Percentiles rank a stretch among this genome's conserved stretches.
phyloP scores from a whole-genome alignment of 1,284 basidiomycete species.

The Cutaneotrichosporon arboriforme region DNA sequence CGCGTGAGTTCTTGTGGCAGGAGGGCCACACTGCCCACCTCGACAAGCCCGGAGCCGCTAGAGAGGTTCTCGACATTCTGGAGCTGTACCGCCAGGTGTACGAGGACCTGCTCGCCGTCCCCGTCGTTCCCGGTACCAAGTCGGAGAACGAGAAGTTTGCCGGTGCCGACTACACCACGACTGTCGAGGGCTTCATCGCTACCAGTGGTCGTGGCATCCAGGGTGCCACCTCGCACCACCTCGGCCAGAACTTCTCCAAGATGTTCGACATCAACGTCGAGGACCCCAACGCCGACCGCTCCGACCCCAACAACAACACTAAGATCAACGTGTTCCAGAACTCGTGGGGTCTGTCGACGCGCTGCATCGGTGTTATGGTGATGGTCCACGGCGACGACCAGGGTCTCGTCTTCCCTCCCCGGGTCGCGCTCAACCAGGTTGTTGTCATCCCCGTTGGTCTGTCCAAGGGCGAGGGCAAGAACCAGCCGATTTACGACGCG shows the following conservation, averaged over 20 bases:
- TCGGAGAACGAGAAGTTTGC: conserved; percentile 99
- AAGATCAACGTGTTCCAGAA: conserved; percentile 94
- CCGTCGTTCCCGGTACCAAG: conserved; percentile 93
- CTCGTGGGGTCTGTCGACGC: conserved; percentile 96
- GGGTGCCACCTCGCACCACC: conserved; percentile 93
- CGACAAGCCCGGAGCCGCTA: conserved; percentile 80
- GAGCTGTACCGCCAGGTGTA: conserved; percentile 96
- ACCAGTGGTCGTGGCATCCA: conserved; percentile 97
- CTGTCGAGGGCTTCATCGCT: conserved; percentile 96
- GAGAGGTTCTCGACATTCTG: conserved; percentile 88
- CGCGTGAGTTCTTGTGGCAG: conserved; percentile 99
- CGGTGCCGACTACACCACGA: conserved; percentile 95
- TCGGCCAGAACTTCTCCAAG: conserved; percentile 97
- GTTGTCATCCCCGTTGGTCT: conserved; percentile 89
- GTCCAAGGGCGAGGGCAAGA: conserved; percentile 54
- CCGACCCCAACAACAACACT: conserved; percentile 25
- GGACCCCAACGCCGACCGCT: conserved; percentile 57
- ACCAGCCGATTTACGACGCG: conserved; percentile 68
- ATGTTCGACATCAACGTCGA: conserved; percentile 99
- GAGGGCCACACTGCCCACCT: conserved; percentile 97
- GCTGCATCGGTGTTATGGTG: conserved; percentile 96
- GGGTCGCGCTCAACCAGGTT: conserved; percentile 88
- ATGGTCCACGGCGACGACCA: conserved; percentile 99
- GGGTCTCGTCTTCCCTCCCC: conserved; percentile 89
- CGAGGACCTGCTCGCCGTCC: conserved; percentile 93